Base-by-base conservation (phyloP, 1,284 basidiomycete species). In the Calocybe gambosa region DNA sequence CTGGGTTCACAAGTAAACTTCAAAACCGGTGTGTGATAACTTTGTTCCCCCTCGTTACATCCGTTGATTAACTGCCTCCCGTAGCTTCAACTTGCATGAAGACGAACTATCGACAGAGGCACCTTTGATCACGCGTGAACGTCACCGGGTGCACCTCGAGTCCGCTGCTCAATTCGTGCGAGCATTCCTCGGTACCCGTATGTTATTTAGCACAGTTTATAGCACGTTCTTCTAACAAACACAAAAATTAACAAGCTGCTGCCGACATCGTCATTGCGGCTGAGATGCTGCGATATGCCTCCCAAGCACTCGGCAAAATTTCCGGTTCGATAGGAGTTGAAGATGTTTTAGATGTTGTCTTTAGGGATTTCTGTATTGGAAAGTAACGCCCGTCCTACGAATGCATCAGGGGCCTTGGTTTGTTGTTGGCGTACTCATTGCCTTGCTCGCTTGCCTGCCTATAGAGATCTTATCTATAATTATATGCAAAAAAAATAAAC, bases 361-460 rank as follows among this genome's bases (percentile, higher is more conserved):
- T 94, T 60, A 71, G 74, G 26, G 84, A 87, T 45, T 93, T 93
- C 62, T 93, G 89, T 59, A 89, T 93, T 47, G 90, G 90, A 25
- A 90, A 90, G 66, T 89, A 53, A 64, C 16, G 13, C 26, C 7
- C 33, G 45, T 20, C 19, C 5, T 37, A 18, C 10, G 15, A 3
- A 6, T 5, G 16, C 33, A 35, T n/a, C 33, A 18, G 13, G 33
- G 9, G 25, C 25, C 16, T 35, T 8, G 9, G n/a, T n/a, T 34
- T 35, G 16, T 16, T 19, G 23, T 13, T 29, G 3, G 33, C 7
- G 20, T 33, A 23, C 28, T 26, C 50, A 60, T 43, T 50, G 47
- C 46, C 54, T 55, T 1, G 54, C 54, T 34, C 59, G 50, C 46
- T 63, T 64, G 25, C 53, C 60, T 23, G 52, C 53, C 61, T 64